Percentiles rank a stretch among this genome's conserved stretches.
Evolutionary conservation across 441 rosid species (phyloP).

Genomic region (Hura crepitans): DNA sequence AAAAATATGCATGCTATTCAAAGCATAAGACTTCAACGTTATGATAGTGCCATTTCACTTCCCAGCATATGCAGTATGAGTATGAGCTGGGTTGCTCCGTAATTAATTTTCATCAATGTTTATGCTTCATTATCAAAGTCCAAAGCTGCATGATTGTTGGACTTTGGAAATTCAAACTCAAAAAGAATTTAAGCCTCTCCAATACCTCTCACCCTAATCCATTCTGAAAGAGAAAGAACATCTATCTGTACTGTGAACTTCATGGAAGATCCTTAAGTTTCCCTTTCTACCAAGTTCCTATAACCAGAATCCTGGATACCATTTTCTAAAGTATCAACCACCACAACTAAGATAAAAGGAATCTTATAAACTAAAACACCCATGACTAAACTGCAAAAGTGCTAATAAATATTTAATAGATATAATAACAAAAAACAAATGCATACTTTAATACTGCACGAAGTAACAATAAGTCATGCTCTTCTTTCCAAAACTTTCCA

Average conservation of each 20-base stretch:
- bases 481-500: conserved; percentile 91
- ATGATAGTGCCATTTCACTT: background rate
- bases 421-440: background rate
- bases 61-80: background rate
- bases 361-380: background rate
- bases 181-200: background rate
- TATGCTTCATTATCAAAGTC: background rate
- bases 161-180: background rate
- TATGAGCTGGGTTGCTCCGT: background rate
- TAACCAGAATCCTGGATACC: background rate
- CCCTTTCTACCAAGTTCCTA: background rate
- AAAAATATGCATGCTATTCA: background rate
- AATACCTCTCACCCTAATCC: background rate
- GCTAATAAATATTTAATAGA: background rate
- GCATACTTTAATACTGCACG: conserved; percentile 83
- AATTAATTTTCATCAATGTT: background rate
- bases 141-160: background rate
- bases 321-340: background rate
- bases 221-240: background rate
- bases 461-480: conserved; percentile 70
- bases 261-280: background rate
- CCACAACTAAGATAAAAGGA: background rate
- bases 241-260: background rate
- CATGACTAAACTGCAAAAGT: background rate
- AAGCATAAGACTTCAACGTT: background rate